Base-by-base conservation (phyloP, 2,329 filamentous ascomycete species). In the Scedosporium aurantiacum region DNA sequence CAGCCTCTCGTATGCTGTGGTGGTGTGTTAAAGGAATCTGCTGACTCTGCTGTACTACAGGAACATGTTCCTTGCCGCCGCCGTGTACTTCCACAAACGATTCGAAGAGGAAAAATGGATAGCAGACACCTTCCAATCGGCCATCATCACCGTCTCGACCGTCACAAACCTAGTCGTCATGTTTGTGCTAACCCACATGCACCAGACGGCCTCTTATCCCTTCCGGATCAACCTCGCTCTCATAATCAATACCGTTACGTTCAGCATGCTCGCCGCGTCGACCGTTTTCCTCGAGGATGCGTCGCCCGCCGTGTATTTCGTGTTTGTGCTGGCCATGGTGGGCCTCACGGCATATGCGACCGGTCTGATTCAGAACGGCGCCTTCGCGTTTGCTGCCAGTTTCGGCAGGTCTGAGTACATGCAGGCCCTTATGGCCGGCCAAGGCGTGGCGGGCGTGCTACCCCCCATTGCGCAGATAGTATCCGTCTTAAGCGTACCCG, bases 1-100 rank as follows among this genome's bases (percentile, higher is more conserved):
- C 21, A n/a, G 40, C 40, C 21, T 25, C 57, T 40, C 50, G 50
- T 47, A 54, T 27, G n/a, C 6, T 23, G 5, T 4, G 16, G 5
- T 4, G 16, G 57, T 7, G 8, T 23, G 40, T 5, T 7, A 27
- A 2, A 23, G 54, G 41, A 41, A 40, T 18, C 5, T 58, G 57
- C 61, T 65, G 54, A 65, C 28, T 12, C 21, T 40, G 50, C 23
- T 37, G 54, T 57, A n/a, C 54, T 23, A 16, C 66, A 93, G 91
- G 91, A 97, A 97, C 78, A 97, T 97, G 93, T 97, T 97, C 73
- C 84, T 97, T 67, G 93, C 94, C 55, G 91, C 93, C 7, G 90
- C 91, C 1, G 91, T 93, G 4, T 97, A 97, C 78, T 97, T 97
- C 75, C 86, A 92, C 69, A 80, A 79, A 58, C 90, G 93, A 67